Conservation (phyloP, 805 yeast species). For the Metschnikowia cubensis region DNA sequence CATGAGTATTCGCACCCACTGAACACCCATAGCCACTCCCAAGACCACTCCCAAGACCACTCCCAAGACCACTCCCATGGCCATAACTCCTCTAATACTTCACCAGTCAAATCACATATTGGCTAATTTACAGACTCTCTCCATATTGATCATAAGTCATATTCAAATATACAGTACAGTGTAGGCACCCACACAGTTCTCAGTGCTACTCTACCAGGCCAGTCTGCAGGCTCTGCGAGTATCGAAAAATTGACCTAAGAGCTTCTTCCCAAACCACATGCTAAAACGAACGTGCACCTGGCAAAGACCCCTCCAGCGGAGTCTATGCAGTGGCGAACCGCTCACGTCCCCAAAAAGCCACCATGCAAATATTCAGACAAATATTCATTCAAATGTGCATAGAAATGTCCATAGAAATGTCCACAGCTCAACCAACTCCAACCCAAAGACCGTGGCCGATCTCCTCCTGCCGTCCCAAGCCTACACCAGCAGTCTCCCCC, state of each 20-base stretch:
- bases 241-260: not conserved
- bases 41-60: not conserved
- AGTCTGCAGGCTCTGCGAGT: not conserved
- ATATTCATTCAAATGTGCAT: too few species aligned
- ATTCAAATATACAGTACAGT: too few species aligned
- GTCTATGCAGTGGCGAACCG: not conserved
- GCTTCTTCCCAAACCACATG: not conserved
- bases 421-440: not conserved
- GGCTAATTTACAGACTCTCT: too few species aligned
- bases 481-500: not conserved
- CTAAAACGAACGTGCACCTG: slow-evolving; percentile 5
- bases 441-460: not conserved
- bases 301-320: slow-evolving; percentile 3
- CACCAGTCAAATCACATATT: too few species aligned
- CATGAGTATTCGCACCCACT: not conserved
- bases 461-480: not conserved
- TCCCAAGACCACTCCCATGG: not conserved
- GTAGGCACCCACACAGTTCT: too few species aligned
- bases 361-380: too few species aligned
- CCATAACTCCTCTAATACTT: too few species aligned
- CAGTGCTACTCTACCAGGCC: too few species aligned
- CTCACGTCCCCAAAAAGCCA: not conserved
- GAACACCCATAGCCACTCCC: not conserved
- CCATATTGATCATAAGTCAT: too few species aligned
- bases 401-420: not conserved